Percentiles rank a stretch among this genome's conserved stretches.
These are phyloP conservation scores for Puccinia coronata DNA, from an alignment of 1,284 basidiomycete species.

Conservation along the genomic window DNA sequence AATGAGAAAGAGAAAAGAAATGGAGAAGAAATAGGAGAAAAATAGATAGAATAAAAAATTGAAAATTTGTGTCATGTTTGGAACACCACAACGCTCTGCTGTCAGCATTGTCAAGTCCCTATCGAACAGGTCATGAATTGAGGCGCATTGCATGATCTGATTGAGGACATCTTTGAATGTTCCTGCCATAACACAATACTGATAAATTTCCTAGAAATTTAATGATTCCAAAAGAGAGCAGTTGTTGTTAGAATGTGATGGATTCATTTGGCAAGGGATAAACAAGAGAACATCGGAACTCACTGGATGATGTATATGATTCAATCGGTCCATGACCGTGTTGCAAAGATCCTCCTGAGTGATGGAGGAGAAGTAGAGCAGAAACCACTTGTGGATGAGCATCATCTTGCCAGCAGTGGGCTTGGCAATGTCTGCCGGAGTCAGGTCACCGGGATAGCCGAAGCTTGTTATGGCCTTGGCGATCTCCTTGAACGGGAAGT, in stretches of 20 bases:
- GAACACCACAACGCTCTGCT: too few relatives aligned
- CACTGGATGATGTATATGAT: slow-evolving; percentile 23
- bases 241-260: neutral
- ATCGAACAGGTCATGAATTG: slow-evolving; percentile 44
- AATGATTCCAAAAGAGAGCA: neutral
- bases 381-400: slow-evolving; percentile 22
- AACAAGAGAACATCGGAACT: neutral
- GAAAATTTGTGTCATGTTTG: too few relatives aligned
- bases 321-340: slow-evolving; percentile 17
- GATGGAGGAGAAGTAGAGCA: slow-evolving; percentile 22
- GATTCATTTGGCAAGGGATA: neutral
- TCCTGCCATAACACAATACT: slow-evolving; percentile 30
- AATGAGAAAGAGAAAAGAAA: too few relatives aligned
- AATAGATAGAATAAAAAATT: too few relatives aligned
- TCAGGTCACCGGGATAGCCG: slow-evolving; percentile 9
- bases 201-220: slow-evolving; percentile 30
- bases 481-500: slow-evolving; percentile 11
- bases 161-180: slow-evolving; percentile 35
- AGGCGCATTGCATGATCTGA: slow-evolving; percentile 41
- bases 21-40: too few relatives aligned
- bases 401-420: slow-evolving; percentile 8
- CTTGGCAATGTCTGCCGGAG: slow-evolving; percentile 12
- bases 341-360: slow-evolving; percentile 6
- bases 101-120: slow-evolving; percentile 9
- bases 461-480: slow-evolving; percentile 23